Base-by-base conservation (phyloP, 441 rosid genomes). In the Arabidopsis hybrid region DNA sequence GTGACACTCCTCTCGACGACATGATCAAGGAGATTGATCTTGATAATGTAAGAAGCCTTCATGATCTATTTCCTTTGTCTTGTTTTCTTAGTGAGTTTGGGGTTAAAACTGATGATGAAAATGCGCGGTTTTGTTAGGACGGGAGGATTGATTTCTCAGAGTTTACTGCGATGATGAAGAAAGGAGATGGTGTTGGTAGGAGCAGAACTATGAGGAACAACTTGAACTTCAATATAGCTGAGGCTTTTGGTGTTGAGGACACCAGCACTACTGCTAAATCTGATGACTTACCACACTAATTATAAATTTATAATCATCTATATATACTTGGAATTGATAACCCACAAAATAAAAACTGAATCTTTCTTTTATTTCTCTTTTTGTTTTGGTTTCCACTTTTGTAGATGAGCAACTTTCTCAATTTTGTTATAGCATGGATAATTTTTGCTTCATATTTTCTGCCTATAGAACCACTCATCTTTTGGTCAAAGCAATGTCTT, bases 101-200 rank as follows among this genome's bases (percentile, higher is more conserved):
- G 17, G 12, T 34, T 1, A 11, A 58, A 49, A 14, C 47, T 67
- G 42, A 65, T 47, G 61, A 5, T 46, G 71, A 47, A 29, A 8
- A 56, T 64, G 64, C 0, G 3, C 0, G 40, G 60, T 46, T 38
- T 77, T 63, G 65, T 39, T 83, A 93, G 98, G 98, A 93, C 47
- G 98, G 98, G 58, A 78, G 75, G 71, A 93, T 93, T 21, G 97
- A 93, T 75, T 93, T 87, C 38, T 83, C 80, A 5, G 96, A 93
- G 82, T 93, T 93, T 76, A 80, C 91, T 6, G 91, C 94, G 1
- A 93, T 91, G 97, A 93, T 93, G 98, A 89, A 82, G 81, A 82
- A 83, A 77, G 86, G 88, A 6, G 91, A 87, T 46, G 87, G 79
- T 43, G 75, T 85, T 32, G 93, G 90, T 14, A 85, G 86, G 60